Evolutionary conservation across 345 rosid genomes (phyloP), one percentile per base, ranked within the genome.

Genomic region (Aurinia saxatilis): DNA sequence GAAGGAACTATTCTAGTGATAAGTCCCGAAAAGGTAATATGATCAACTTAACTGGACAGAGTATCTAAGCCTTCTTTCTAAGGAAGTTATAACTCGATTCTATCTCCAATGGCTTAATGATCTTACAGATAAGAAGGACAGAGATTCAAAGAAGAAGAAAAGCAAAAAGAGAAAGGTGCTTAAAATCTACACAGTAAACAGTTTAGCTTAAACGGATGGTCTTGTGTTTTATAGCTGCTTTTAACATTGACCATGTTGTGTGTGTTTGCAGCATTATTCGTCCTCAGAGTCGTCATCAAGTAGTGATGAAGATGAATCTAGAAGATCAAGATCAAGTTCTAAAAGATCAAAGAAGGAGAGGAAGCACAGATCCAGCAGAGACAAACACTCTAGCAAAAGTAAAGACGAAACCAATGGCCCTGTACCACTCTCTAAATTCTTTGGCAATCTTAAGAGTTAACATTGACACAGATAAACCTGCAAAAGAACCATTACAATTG

Each of bases 401-500:
- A 80, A 73, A 42, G 83, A 84, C 33, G 86, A 63, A 53, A 73
- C 72, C 0, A 83, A 72, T 57, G 98, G 96, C 30, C 97, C 96
- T 10, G 86, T 95, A 12, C 93, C 93, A 4, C 95, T 95, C 50
- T 90, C 99, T 29, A 91, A 65, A 76, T 88, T 90, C 87, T 95
- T 95, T 52, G 96, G 65, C 57, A 90, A 67, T 75, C 53, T 76
- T 56, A 93, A 87, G 77, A 82, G 76, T 69, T 87, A 53, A 75
- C 17, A 52, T 11, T 65, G 45, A 17, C 50, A 12, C n/a, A 40
- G 57, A 38, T 46, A 68, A 70, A 29, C 17, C 29, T 61, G 42
- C 68, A 40, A 45, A 63, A 30, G 57, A 55, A 70, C 56, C 29
- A 37, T 53, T 61, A 33, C 68, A 62, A 21, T 33, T 54, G 63